Conservation (phyloP, 2,329 filamentous ascomycete species). For the Epichloe brachyelytri region DNA sequence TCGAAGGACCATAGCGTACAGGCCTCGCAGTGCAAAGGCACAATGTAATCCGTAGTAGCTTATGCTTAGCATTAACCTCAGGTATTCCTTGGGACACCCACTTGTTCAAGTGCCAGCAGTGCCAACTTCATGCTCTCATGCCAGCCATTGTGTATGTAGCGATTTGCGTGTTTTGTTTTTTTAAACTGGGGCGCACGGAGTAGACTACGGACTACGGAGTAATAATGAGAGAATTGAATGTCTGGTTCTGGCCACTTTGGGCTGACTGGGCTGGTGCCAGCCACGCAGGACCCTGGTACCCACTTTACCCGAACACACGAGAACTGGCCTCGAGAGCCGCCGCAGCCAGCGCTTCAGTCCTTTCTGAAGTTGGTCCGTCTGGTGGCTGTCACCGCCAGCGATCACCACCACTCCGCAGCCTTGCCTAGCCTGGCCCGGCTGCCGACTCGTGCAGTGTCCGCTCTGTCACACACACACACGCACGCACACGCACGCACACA, state of each 20-base stretch:
- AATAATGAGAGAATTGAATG: no score
- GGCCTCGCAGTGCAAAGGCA: no score
- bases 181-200: no score
- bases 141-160: no score
- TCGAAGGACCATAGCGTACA: no score
- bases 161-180: no score
- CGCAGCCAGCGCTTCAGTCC: not conserved
- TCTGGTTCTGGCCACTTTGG: no score
- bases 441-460: not conserved
- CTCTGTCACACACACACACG: not conserved
- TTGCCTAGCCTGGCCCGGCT: not conserved
- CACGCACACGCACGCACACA: not conserved
- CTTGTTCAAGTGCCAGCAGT: not conserved
- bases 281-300: no score
- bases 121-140: not conserved
- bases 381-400: not conserved
- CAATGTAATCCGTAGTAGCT: no score
- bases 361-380: not conserved
- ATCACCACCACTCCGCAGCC: not conserved
- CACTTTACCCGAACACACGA: no score
- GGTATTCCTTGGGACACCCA: not conserved
- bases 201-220: no score
- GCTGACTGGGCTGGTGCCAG: no score
- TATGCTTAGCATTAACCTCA: not conserved
- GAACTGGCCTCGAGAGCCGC: not conserved